Evolutionary conservation across 1,139 yeast genomes (phyloP), one percentile per base, ranked within the genome.

Genomic region (Taphrina confusa): DNA sequence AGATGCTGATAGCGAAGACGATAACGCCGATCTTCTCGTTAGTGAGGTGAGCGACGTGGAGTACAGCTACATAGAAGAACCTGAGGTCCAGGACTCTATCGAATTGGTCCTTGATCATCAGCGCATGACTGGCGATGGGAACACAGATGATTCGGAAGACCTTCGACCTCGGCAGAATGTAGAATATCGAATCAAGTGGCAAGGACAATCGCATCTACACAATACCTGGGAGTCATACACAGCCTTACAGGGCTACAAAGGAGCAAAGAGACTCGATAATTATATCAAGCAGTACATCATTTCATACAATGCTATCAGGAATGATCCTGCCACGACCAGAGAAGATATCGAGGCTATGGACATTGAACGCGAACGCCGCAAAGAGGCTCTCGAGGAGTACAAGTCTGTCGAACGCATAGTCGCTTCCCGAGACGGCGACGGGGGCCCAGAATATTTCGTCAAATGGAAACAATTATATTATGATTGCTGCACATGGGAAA

Each of bases 401-500:
- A 87, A 87, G 64, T 81, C 83, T 25, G 96, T 89, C 23, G 98
- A 92, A 73, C 81, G 98, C 67, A 86, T 92, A 57, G 91, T 92
- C 34, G 90, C 89, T 62, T 84, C 92, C 61, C 90, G 88, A 68
- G 40, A 42, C 5, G 65, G 86, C 14, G 57, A 62, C 14, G 50
- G 39, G 5, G 59, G 49, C 18, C 37, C 60, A 33, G 65, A 84
- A 69, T 94, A 92, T 71, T 81, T 85, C 64, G 92, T 91, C 63
- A 94, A 94, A 73, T 92, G 98, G 98, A 85, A 83, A 71, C 80
- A 97, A 63, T 78, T 94, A 46, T 87, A 91, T 69, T 94, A 94
- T 70, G 97, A 94, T 72, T 95, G 88, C 66, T 89, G 96, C 65
- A 89, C 97, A 3, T 94, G 98, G 98, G 99, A 94, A 74, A 82